Conservation (phyloP, 257 asterid genomes). For the Petrea volubilis region DNA sequence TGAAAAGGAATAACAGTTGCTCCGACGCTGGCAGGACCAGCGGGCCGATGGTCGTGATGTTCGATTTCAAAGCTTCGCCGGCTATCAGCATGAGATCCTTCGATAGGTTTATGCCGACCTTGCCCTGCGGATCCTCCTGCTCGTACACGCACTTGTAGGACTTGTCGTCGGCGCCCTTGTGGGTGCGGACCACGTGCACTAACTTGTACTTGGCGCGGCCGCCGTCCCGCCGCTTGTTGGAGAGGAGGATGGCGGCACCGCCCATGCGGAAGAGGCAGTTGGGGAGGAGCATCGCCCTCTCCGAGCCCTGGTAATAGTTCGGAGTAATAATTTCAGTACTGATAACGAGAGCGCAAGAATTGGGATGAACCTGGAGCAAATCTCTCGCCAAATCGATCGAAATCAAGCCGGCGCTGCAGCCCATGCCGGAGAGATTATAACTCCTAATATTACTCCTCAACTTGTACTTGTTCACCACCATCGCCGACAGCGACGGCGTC, state of each 20-base stretch:
- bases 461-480: slow-evolving; percentile 79
- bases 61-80: slow-evolving; percentile 82
- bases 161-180: slow-evolving; percentile 83
- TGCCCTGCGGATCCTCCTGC: slow-evolving; percentile 79
- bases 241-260: slow-evolving; percentile 73
- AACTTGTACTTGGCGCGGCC: slow-evolving; percentile 64
- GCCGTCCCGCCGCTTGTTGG: slow-evolving; percentile 63
- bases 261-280: slow-evolving; percentile 86
- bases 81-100: slow-evolving; percentile 89
- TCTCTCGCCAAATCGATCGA: slow-evolving; percentile 80
- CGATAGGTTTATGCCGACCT: slow-evolving; percentile 74
- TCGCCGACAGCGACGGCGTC: slow-evolving; percentile 79
- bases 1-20: slow-evolving; percentile 71
- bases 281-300: slow-evolving; percentile 89
- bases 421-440: slow-evolving; percentile 86
- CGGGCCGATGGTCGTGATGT: slow-evolving; percentile 86
- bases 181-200: slow-evolving; percentile 84
- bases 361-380: slow-evolving; percentile 67
- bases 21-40: slow-evolving; percentile 83
- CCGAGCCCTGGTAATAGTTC: slow-evolving; percentile 76
- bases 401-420: slow-evolving; percentile 82
- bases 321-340: slow-evolving; percentile 88
- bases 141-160: slow-evolving; percentile 73
- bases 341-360: slow-evolving; percentile 60
- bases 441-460: slow-evolving; percentile 70